Percentiles rank a stretch among this genome's conserved stretches.
phyloP scores from a whole-genome alignment of 2,329 filamentous ascomycete species.

The Penicillium psychrosexuale region DNA sequence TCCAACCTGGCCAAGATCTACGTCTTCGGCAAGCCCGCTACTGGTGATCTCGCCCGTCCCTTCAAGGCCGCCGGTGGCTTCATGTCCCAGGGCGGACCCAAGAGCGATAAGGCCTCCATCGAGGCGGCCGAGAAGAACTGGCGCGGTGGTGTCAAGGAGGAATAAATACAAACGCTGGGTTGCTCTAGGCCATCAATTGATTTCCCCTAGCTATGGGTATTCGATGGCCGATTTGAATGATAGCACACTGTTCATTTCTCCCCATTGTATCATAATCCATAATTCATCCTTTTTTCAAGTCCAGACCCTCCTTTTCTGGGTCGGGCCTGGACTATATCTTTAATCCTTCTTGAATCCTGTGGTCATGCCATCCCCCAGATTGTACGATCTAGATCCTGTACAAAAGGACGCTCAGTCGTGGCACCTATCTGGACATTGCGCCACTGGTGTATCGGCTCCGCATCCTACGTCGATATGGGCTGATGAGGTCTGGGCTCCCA shows the following conservation, averaged over 20 bases:
- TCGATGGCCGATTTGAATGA: neutral
- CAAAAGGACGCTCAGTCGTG: neutral
- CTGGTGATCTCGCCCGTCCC: constrained; percentile 87
- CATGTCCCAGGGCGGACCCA: constrained; percentile 69
- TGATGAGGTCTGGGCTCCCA: constrained; percentile 1
- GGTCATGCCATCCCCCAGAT: neutral
- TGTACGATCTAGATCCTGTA: neutral
- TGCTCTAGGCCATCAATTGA: neutral
- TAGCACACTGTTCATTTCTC: neutral
- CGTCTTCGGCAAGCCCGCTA: constrained; percentile 79
- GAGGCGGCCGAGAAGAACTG: constrained; percentile 50
- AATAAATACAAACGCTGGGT: constrained; percentile 32
- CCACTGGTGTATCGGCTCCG: neutral
- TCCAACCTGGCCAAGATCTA: constrained; percentile 96
- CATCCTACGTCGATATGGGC: neutral
- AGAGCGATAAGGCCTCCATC: constrained; percentile 84
- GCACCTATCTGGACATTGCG: neutral
- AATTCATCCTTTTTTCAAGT: neutral
- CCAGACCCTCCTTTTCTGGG: neutral
- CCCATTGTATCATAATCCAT: constrained; percentile 6
- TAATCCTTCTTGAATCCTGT: neutral
- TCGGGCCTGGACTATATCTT: neutral
- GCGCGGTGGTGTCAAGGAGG: constrained; percentile 51
- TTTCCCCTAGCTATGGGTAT: neutral
- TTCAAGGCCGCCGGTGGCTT: constrained; percentile 86